Base-by-base conservation (phyloP, 1,284 basidiomycete genomes). In the Pseudozyma pruni region DNA sequence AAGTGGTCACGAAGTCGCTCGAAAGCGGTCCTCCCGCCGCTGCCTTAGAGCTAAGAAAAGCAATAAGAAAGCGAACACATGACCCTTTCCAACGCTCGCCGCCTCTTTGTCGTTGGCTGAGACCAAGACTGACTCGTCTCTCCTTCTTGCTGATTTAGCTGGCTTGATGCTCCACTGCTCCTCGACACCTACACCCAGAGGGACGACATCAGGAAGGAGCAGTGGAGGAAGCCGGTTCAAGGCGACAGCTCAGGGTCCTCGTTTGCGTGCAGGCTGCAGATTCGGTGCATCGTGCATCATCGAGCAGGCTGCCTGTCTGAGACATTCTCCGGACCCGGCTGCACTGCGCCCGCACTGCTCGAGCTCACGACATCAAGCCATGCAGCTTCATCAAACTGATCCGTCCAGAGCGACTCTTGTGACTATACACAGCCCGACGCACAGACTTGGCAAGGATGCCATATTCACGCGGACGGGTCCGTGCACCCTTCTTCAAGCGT, bases 281-380 rank as follows among this genome's bases (percentile, higher is more conserved):
- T 40, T 46, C 51, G 46, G 46, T 38, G 46, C 46, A 22, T 40
- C 19, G 50, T 44, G 45, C 50, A 60, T 60, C 50, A 54, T 53
- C 41, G 41, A 44, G 51, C 58, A 59, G 43, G 31, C 10, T 17
- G 14, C n/a, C 3, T 33, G 25, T 34, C 19, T 44, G 25, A 22
- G n/a, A 17, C 23, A 17, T 42, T 48, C 47, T 47, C 31, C 56
- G 43, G 34, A 51, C 51, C 37, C 20, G 39, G 19, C 38, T 48
- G 10, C 5, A 29, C 11, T 29, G 27, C 6, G n/a, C n/a, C n/a
- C n/a, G n/a, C 6, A 29, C 11, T 29, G 27, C 27, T 29, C 11
- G 19, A 23, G 19, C 51, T 40, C 43, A 53, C 51, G 37, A 53
- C 43, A 53, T 44, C 41, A 29, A 29, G 42, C 42, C 25, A n/a